phyloP scores from a whole-genome alignment of 257 asterid species.

The Rauvolfia tetraphylla region DNA sequence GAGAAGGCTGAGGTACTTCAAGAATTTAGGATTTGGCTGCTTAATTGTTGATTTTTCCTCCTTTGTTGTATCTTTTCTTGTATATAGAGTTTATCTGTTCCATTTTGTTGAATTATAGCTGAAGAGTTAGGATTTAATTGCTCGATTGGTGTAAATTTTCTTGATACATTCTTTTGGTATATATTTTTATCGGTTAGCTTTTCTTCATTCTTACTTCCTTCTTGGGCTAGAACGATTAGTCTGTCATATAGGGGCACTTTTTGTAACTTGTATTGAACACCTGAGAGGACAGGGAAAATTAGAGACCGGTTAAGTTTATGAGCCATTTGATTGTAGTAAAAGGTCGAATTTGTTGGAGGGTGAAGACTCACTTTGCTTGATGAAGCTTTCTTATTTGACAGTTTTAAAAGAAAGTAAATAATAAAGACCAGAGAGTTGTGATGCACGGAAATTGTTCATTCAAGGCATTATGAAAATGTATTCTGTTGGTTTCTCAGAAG shows the following conservation, averaged over 20 bases:
- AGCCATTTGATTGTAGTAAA: neutral
- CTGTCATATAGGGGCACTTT: neutral
- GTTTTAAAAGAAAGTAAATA: neutral
- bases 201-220: neutral
- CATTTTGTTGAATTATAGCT: neutral
- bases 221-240: neutral
- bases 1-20: conserved; percentile 76
- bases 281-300: neutral
- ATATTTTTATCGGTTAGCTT: neutral
- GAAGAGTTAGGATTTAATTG: neutral
- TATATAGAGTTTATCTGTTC: neutral
- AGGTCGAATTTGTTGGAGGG: neutral
- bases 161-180: neutral
- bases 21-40: neutral
- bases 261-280: neutral
- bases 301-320: neutral
- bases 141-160: neutral
- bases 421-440: neutral
- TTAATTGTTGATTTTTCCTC: neutral
- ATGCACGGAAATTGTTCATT: neutral
- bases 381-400: neutral
- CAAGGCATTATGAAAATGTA: neutral
- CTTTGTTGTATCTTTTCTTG: neutral
- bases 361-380: neutral
- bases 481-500: neutral